Conservation (phyloP, 441 rosid species). For the Daphne laureola region DNA sequence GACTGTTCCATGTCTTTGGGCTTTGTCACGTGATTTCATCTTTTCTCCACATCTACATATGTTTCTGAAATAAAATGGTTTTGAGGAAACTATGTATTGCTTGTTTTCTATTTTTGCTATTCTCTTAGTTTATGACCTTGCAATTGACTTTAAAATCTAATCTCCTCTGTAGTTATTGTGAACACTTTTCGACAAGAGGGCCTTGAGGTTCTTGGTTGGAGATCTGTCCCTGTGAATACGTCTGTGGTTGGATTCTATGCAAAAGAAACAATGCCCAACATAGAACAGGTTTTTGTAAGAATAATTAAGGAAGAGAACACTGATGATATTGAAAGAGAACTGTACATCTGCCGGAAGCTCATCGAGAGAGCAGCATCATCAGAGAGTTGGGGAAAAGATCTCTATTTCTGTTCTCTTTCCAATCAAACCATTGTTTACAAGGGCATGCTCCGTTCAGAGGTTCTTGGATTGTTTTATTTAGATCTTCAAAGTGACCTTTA, state of each 20-base stretch:
- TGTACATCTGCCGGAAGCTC: conserved; percentile 88
- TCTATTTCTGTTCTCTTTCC: conserved; percentile 91
- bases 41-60: too few relatives aligned
- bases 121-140: neutral
- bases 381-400: conserved; percentile 82
- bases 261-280: conserved; percentile 88
- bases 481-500: conserved; percentile 83
- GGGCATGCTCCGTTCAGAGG: conserved; percentile 99
- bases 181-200: conserved; percentile 90
- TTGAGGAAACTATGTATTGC: too few relatives aligned
- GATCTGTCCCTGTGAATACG: conserved; percentile 84
- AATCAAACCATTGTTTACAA: conserved; percentile 97
- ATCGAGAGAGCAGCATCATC: conserved; percentile 62
- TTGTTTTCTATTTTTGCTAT: too few relatives aligned
- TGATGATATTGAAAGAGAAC: conserved; percentile 89
- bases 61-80: too few relatives aligned
- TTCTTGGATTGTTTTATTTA: conserved; percentile 75
- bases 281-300: conserved; percentile 92
- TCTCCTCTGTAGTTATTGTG: conserved; percentile 55
- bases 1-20: too few relatives aligned
- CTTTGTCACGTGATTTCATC: too few relatives aligned
- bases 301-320: conserved; percentile 70
- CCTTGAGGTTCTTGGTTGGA: conserved; percentile 95
- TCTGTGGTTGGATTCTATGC: conserved; percentile 93
- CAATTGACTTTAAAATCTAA: conserved; percentile 16